A percentile compares a stretch with the other conserved stretches of the same genome.
Evolutionary conservation across 2,329 filamentous ascomycete genomes (phyloP).

Genomic region (Fusarium compactum): DNA sequence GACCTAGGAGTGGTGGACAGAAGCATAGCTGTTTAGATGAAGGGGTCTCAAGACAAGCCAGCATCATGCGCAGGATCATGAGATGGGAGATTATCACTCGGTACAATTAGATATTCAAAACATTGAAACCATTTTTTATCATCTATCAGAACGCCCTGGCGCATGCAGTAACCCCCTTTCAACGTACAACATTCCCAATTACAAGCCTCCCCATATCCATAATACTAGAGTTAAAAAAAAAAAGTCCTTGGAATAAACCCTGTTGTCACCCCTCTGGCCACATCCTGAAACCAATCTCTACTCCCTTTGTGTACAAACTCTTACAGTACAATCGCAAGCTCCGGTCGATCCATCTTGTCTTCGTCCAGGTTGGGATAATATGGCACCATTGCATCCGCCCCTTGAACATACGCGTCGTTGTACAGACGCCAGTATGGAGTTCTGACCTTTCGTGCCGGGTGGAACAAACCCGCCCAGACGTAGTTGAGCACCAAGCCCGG

Average conservation of each 20-base stretch:
- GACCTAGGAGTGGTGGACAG: constrained; percentile 7
- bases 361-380: constrained; percentile 92
- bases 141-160: constrained; percentile 48
- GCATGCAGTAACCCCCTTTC: constrained; percentile 44
- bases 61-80: constrained; percentile 11
- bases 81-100: constrained; percentile 15
- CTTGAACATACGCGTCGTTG: constrained; percentile 96
- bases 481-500: constrained; percentile 97
- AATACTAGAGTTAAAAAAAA: constrained; percentile 17
- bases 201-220: constrained; percentile 40
- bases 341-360: constrained; percentile 80
- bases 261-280: constrained; percentile 8
- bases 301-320: constrained; percentile 25
- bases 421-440: constrained; percentile 96
- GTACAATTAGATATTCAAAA: constrained; percentile 19
- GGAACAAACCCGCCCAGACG: constrained; percentile 97
- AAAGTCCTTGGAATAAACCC: constrained; percentile 27
- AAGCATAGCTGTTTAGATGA: constrained; percentile 10
- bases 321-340: constrained; percentile 86
- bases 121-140: constrained; percentile 42
- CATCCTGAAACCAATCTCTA: constrained; percentile 20
- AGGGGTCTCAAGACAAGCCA: constrained; percentile 17
- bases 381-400: constrained; percentile 93
- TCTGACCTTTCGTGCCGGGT: constrained; percentile 93
- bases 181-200: constrained; percentile 44